Conservation (phyloP, 1,139 yeast species). For the Cylindricascospora bacillispora region DNA sequence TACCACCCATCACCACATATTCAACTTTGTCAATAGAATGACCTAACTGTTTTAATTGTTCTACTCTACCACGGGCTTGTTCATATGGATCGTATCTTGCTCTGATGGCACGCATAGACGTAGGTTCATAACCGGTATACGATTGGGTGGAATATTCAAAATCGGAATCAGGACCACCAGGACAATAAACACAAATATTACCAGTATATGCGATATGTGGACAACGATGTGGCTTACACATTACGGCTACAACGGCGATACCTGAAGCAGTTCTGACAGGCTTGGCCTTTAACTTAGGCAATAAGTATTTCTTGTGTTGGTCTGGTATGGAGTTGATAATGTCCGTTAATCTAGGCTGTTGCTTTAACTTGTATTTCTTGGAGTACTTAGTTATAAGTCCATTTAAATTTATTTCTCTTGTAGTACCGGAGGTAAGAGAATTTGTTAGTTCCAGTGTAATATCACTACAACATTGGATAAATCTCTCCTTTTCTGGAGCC, state of each 20-base stretch:
- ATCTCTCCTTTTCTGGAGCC: conserved; percentile 85
- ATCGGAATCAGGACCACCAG: conserved; percentile 99
- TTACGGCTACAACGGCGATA: conserved; percentile 96
- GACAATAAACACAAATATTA: conserved; percentile 95
- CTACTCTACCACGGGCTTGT: conserved; percentile 96
- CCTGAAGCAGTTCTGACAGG: conserved; percentile 98
- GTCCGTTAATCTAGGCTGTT: conserved; percentile 91
- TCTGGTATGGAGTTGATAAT: conserved; percentile 93
- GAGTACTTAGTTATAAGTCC: conserved; percentile 79
- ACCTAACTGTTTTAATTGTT: conserved; percentile 87
- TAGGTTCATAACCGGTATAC: conserved; percentile 97
- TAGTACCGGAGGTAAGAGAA: conserved; percentile 41
- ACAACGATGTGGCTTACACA: conserved; percentile 99
- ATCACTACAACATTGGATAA: conserved; percentile 86
- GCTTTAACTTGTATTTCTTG: conserved; percentile 79
- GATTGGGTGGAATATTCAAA: conserved; percentile 97
- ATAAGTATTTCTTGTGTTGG: conserved; percentile 78
- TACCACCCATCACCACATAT: conserved; percentile 97
- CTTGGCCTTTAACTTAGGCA: conserved; percentile 91
- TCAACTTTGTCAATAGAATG: conserved; percentile 96
- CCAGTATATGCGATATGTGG: conserved; percentile 99
- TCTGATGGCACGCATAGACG: conserved; percentile 96
- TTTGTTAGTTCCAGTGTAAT: conserved; percentile 79
- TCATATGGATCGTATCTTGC: conserved; percentile 98
- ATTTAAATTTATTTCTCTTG: conserved; percentile 77